Base-by-base conservation (phyloP, 768 basidiomycete genomes). In the Amanita brunnescens region DNA sequence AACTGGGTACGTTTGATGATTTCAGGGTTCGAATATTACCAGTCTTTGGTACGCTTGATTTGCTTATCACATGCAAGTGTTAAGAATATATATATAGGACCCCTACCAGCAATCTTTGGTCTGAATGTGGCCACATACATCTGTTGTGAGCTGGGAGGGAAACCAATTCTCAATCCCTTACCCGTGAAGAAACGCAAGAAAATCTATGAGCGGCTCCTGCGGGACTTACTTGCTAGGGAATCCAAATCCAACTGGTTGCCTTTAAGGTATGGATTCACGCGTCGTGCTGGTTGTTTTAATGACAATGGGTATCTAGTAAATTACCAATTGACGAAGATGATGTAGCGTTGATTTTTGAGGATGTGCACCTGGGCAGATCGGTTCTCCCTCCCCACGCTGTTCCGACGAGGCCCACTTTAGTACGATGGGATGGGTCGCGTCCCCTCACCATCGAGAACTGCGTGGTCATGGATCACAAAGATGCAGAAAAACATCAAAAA, bases 1-100 rank as follows among this genome's bases (percentile, higher is more conserved):
- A 98, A 67, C 76, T 98, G 6, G 82, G 87, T 14, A 85, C 85
- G 5, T 87, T 97, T 53, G 88, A 92, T 61, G 90, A 96, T 63
- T 97, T 97, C 69, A 74, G 95, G 26, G 90, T 98, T 9, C 79
- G 95, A 33, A 95, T 97, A 57, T 64, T 97, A 9, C 95, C 95
- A 24, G 95, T 97, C 4, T 75, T 97, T 2, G 91, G 87, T 83
- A 47, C 6, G 77, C 62, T 20, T 23, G 35, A 34, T 38, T 30
- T 47, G 41, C 26, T 1, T 37, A 24, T 43, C n/a, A 49, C 30
- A 40, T 49, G 24, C 7, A 34, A 18, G 9, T 24, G 21, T 21
- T n/a, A 6, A n/a, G 24, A 26, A 21, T 23, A 5, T 10, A 21
- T 5, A 21, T 10, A 2, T 49, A 81, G 85, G 87, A 6, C 88